Evolutionary conservation across 805 yeast species (phyloP).

Genomic region (Cyberlindnera bimundalis): DNA sequence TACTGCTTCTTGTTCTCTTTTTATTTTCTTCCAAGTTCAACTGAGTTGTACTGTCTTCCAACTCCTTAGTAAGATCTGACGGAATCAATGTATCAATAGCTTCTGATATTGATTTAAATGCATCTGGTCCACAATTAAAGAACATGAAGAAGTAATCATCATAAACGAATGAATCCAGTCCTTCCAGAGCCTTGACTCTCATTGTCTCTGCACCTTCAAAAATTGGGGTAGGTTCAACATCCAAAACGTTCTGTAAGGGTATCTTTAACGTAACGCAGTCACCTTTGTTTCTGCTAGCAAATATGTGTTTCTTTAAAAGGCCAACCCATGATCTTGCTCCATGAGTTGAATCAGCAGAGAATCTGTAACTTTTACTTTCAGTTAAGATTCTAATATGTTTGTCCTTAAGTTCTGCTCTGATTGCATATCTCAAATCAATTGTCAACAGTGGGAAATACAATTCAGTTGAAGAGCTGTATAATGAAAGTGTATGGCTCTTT

Average conservation of each 20-base stretch:
- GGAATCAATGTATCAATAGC: constrained; percentile 28
- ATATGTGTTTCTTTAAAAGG: constrained; percentile 68
- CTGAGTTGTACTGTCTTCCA: constrained; percentile 11
- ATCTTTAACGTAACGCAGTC: constrained; percentile 74
- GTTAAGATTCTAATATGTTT: constrained; percentile 49
- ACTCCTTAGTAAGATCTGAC: neutral
- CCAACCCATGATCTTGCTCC: constrained; percentile 82
- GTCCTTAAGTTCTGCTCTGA: constrained; percentile 46
- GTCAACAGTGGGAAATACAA: constrained; percentile 79
- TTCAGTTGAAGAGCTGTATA: constrained; percentile 70
- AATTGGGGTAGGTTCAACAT: constrained; percentile 52
- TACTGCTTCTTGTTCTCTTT: constrained; percentile 2
- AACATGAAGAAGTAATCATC: constrained; percentile 72
- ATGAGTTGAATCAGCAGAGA: constrained; percentile 68
- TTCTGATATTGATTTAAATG: constrained; percentile 37
- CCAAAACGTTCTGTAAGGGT: constrained; percentile 66
- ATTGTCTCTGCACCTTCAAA: constrained; percentile 56
- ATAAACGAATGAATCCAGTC: constrained; percentile 47
- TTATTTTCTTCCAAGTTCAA: neutral
- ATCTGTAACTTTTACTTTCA: constrained; percentile 53
- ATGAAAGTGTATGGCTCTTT: constrained; percentile 61
- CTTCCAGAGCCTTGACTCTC: constrained; percentile 58
- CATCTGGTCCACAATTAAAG: constrained; percentile 48
- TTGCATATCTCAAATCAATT: constrained; percentile 65
- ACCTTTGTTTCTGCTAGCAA: constrained; percentile 65